Evolutionary conservation across 257 asterid genomes (phyloP), one percentile per base, ranked within the genome.

Genomic region (Salvia hispanica): DNA sequence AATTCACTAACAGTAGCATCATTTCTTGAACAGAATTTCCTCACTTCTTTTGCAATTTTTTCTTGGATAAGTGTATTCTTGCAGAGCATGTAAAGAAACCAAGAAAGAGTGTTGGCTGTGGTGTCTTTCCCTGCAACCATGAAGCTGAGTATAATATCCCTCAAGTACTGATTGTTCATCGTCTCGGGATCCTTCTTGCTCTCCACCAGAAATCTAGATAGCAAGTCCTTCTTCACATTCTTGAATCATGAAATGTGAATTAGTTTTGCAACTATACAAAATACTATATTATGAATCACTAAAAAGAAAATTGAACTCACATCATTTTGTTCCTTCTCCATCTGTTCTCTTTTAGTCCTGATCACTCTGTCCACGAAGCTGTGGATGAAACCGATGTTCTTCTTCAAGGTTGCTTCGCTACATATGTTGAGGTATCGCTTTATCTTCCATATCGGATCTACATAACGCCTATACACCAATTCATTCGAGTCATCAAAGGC

Each of bases 401-500:
- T 80, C 79, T 72, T 90, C 66, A 89, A 77, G 13, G 73, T 58
- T 54, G 84, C 87, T 76, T 89, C 95, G 50, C 80, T 75, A 7
- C 90, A 81, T n/a, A 89, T 47, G 69, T 82, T 79, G 40, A 89
- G 76, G 58, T 74, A 82, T 37, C 85, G 62, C 78, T 87, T 87
- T 9, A 87, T 39, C 71, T 74, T 79, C 96, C 94, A 90, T 13
- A 77, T 70, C 2, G 90, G 91, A 78, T 90, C 94, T 1, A 62
- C 85, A 46, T 79, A 87, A 1, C 94, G 85, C 89, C 92, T 78
- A 21, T 85, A 81, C 1, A 67, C 75, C 33, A 82, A 31, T 64
- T 78, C 95, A 69, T 81, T 90, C 1, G 97, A 78, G 62, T 88
- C 88, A 76, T 90, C 97, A 45, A 88, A 83, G n/a, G 94, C 96